Evolutionary conservation across 345 rosid species (phyloP), one percentile per base, ranked within the genome.

Genomic region (Dipteronia dyeriana): DNA sequence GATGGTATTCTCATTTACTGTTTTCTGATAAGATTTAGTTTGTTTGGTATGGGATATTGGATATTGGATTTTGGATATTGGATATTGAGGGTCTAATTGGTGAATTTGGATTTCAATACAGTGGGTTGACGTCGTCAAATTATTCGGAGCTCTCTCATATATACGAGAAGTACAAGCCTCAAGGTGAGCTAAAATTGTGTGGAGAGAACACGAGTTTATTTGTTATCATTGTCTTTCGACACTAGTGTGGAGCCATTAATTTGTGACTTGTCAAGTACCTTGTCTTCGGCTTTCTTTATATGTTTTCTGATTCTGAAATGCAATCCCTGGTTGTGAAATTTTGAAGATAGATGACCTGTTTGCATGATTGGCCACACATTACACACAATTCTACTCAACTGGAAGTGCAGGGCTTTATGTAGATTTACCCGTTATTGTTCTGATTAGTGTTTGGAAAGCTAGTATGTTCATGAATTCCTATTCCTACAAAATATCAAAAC

Each of bases 101-200:
- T 53, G 60, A 26, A 9, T 66, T 75, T 78, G 85, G 62, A 54
- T 76, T 68, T 85, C 79, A 65, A 75, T 49, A 54, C 80, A 96
- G 98, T 87, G 97, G 97, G 76, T 81, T 96, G 84, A 92, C 99
- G 57, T 78, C 91, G 67, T 82, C 97, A 12, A 94, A 96, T 86
- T 96, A 96, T 87, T 85, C 94, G 0, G 98, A 96, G 83, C 93
- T 96, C 49, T 86, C 97, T 23, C 89, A 91, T 80, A 0, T 96
- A 41, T 88, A 96, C 70, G 91, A 91, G 84, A 96, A 92, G 76
- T 96, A 94, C 92, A 94, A 90, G 81, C 84, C 82, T 81, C 98
- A 94, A 90, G 99, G 99, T 92, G 62, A 68, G 80, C 57, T 38
- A 51, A 76, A 45, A 60, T 26, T 26, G 29, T 54, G 19, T 39